These are phyloP conservation scores for Cyclotella sp. DNA, from an alignment of 108 stramenopile genomes.

Conservation along the genomic window DNA sequence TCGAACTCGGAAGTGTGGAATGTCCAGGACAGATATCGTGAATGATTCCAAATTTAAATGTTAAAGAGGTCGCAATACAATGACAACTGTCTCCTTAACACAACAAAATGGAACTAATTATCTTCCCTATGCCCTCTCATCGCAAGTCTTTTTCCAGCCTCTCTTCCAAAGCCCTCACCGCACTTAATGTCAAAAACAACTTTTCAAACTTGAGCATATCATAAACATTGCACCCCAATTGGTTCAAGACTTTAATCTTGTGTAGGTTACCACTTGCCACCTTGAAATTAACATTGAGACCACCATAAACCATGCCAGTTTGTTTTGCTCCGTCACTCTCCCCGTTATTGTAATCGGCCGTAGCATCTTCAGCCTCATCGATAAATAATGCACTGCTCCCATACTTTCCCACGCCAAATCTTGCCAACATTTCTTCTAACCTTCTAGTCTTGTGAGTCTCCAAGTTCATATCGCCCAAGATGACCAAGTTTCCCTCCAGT, in stretches of 20 bases:
- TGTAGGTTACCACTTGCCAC: constrained; percentile 72
- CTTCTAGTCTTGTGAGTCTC: constrained; percentile 74
- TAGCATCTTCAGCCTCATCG: constrained; percentile 51
- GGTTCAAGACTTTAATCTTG: constrained; percentile 69
- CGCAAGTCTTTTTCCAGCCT: constrained; percentile 50
- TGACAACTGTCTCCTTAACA: too few relatives aligned
- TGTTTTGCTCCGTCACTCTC: constrained; percentile 27
- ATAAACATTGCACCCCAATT: constrained; percentile 72
- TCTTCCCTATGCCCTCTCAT: not conserved
- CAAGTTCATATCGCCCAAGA: constrained; percentile 63
- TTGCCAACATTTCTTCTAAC: constrained; percentile 56
- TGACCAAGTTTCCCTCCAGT: constrained; percentile 80
- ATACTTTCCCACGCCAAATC: constrained; percentile 55
- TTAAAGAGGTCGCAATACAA: too few relatives aligned
- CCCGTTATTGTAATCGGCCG: constrained; percentile 36
- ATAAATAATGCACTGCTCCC: constrained; percentile 70
- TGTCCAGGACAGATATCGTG: too few relatives aligned
- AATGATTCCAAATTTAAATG: too few relatives aligned
- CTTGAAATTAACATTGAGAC: constrained; percentile 76
- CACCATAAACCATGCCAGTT: constrained; percentile 45
- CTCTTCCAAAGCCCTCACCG: constrained; percentile 67
- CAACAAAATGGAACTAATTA: too few relatives aligned
- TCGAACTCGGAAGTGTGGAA: too few relatives aligned
- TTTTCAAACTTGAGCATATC: constrained; percentile 81
- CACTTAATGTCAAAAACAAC: constrained; percentile 69